Base-by-base conservation (phyloP, 148 eudicot species). In the Simmondsia chinensis region DNA sequence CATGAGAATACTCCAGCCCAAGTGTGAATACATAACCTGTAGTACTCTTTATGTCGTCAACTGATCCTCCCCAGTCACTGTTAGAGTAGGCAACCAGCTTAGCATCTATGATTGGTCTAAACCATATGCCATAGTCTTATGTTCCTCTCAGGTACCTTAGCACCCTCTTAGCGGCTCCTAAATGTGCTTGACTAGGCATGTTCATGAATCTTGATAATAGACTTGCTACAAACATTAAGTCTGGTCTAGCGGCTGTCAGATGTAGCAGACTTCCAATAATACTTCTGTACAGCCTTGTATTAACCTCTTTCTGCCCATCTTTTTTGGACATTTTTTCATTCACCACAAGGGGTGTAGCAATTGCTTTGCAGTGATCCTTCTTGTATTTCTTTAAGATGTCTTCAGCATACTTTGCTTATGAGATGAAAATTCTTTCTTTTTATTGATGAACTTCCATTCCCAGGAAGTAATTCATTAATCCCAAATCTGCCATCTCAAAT, bases 401-500 rank as follows among this genome's bases (percentile, higher is more conserved):
- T 0, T 18, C 1, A 1, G 33, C 41, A 36, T 40, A 66, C 13
- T 34, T 53, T 5, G 14, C 31, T 33, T 56, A 54, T 4, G 12
- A 56, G 2, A 65, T 23, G 12, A 50, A 64, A 5, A 46, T 57
- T 3, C 32, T 41, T 2, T 27, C 25, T 12, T n/a, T 1, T 10
- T 7, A 4, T 64, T 57, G 59, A 17, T 33, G 36, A 12, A 59
- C 56, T 42, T 66, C 50, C 17, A 66, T 41, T 0, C 61, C 61
- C 1, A 52, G 34, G 11, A 59, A 59, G 11, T 46, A 52, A 0
- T n/a, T 17, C 51, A 59, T 3, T 0, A 29, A 8, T 0, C 57
- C 61, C 8, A 59, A 16, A 23, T 45, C 48, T 2, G 63, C 45
- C 64, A 65, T 65, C 55, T 65, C 54, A 43, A 60, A 50, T 4